Conservation (phyloP, 768 basidiomycete species). For the Hirschioporus abietinus region DNA sequence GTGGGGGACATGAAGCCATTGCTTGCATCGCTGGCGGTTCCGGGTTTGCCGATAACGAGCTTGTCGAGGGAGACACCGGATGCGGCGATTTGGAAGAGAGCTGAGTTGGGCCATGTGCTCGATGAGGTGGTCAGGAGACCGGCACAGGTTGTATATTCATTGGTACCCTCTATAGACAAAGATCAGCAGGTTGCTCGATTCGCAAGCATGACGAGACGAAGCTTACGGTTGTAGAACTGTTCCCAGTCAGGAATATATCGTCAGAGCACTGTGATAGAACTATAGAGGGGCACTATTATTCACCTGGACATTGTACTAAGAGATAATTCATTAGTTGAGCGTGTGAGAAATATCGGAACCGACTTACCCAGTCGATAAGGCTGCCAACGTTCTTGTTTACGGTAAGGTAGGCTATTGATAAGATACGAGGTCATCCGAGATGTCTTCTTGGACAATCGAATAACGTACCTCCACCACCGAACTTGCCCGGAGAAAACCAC, state of each 20-base stretch:
- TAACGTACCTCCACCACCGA: background rate
- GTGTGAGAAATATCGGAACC: background rate
- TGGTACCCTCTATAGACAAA: slow-evolving; percentile 42
- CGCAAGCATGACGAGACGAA: background rate
- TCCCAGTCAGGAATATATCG: background rate
- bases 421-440: background rate
- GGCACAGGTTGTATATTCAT: slow-evolving; percentile 59
- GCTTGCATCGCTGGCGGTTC: slow-evolving; percentile 41
- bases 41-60: slow-evolving; percentile 75
- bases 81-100: slow-evolving; percentile 54
- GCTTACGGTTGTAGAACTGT: slow-evolving; percentile 32
- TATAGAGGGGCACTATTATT: slow-evolving; percentile 6
- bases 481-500: slow-evolving; percentile 23
- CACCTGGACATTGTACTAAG: slow-evolving; percentile 39
- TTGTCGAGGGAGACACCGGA: slow-evolving; percentile 56
- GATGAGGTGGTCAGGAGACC: slow-evolving; percentile 57
- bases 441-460: background rate
- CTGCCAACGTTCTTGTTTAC: slow-evolving; percentile 33
- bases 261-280: slow-evolving; percentile 2
- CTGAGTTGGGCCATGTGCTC: slow-evolving; percentile 53
- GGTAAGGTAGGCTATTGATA: slow-evolving; percentile 32
- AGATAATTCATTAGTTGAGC: background rate
- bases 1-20: slow-evolving; percentile 59
- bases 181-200: background rate
- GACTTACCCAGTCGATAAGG: slow-evolving; percentile 39